A percentile compares a stretch with the other conserved stretches of the same genome.
These are phyloP conservation scores for Buxus sempervirens DNA, from an alignment of 164 flowering plant genomes.

Conservation along the genomic window DNA sequence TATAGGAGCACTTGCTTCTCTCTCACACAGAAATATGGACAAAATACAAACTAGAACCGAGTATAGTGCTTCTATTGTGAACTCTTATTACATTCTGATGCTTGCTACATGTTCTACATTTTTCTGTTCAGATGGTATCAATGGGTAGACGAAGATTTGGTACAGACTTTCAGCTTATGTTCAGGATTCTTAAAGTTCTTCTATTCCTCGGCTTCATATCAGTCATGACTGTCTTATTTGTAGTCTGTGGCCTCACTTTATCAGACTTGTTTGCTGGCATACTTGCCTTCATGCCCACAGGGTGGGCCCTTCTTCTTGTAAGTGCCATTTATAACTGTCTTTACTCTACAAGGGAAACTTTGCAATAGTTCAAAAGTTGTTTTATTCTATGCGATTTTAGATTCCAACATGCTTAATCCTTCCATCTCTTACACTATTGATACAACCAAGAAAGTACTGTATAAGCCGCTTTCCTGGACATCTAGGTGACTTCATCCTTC, in stretches of 20 bases:
- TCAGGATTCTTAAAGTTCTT: conserved; percentile 88
- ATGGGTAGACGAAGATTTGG: conserved; percentile 87
- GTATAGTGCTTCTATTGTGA: background rate
- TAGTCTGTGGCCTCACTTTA: conserved; percentile 70
- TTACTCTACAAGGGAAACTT: background rate
- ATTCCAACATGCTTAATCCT: background rate
- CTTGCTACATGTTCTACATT: conserved; percentile 4
- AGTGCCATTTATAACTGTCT: conserved; percentile 26
- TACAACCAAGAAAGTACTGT: no score
- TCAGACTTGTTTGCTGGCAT: conserved; percentile 69
- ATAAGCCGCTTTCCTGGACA: background rate
- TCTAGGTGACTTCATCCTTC: no score
- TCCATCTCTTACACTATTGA: background rate
- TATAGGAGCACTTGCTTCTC: no score
- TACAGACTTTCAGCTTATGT: conserved; percentile 95
- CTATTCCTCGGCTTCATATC: conserved; percentile 81
- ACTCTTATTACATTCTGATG: background rate
- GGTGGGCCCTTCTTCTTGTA: conserved; percentile 93
- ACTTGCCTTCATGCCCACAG: conserved; percentile 90
- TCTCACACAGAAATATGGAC: background rate
- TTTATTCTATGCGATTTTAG: background rate
- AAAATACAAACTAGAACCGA: background rate
- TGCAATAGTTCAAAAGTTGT: background rate
- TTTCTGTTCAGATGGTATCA: conserved; percentile 70
- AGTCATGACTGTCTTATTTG: conserved; percentile 81